Evolutionary conservation across 2,329 filamentous ascomycete species (phyloP).

Genomic region (Piedraia hortae): DNA sequence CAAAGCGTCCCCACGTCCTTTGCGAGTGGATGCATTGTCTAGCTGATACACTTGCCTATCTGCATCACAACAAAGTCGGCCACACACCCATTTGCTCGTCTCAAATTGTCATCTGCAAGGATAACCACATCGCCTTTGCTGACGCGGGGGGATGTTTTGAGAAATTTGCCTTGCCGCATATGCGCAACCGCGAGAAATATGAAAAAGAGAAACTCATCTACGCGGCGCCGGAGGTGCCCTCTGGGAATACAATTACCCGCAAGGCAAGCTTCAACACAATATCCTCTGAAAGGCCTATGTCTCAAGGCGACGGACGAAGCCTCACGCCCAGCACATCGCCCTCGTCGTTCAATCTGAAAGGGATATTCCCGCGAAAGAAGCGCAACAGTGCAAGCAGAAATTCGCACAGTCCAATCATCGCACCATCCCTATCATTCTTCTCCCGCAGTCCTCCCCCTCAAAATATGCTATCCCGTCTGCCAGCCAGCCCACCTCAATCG

Average conservation of each 20-base stretch:
- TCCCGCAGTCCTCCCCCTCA: constrained; percentile 2
- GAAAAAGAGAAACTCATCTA: constrained; percentile 43
- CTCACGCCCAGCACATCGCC: too few species aligned
- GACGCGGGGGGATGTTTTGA: constrained; percentile 32
- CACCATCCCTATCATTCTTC: constrained; percentile 10
- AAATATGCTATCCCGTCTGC: constrained; percentile 3
- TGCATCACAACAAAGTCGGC: constrained; percentile 35
- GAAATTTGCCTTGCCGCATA: constrained; percentile 17
- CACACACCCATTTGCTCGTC: constrained; percentile 46
- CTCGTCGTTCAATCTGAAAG: too few species aligned
- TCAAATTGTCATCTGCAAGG: constrained; percentile 36
- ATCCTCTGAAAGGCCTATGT: too few species aligned
- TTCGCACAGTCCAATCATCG: too few species aligned
- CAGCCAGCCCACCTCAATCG: constrained; percentile 15
- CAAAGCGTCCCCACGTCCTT: constrained; percentile 29
- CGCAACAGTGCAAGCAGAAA: too few species aligned
- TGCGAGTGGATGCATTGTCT: constrained; percentile 54
- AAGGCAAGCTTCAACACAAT: constrained; percentile 9
- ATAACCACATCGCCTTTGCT: constrained; percentile 38
- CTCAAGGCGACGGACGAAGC: too few species aligned
- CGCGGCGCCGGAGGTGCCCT: constrained; percentile 32
- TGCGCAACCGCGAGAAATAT: constrained; percentile 25
- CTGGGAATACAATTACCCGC: constrained; percentile 7
- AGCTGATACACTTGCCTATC: constrained; percentile 35
- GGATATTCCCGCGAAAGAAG: too few species aligned